Conservation (phyloP, 495 filamentous ascomycete genomes). For the Penicilliopsis zonata region DNA sequence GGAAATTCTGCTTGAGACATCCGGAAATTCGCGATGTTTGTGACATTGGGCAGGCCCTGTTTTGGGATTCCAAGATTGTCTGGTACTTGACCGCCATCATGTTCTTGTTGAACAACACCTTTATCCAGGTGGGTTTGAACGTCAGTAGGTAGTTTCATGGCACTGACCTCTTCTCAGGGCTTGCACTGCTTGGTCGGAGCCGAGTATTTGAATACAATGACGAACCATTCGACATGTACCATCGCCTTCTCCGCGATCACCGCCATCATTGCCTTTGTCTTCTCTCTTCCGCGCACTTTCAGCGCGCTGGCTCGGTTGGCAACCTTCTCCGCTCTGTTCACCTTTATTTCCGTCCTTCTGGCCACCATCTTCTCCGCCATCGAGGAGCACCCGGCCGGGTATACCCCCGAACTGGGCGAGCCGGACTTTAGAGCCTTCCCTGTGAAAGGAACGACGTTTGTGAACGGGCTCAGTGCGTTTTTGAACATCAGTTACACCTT, state of each 20-base stretch:
- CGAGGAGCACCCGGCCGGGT: conserved; percentile 54
- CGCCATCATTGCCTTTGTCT: conserved; percentile 57
- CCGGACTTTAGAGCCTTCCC: conserved; percentile 56
- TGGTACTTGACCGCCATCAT: conserved; percentile 80
- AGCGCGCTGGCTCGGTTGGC: conserved; percentile 62
- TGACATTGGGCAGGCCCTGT: conserved; percentile 81
- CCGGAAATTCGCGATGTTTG: conserved; percentile 83
- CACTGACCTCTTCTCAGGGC: conserved; percentile 25
- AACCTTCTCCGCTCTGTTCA: conserved; percentile 66
- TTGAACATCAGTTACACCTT: conserved; percentile 88
- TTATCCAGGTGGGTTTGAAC: conserved; percentile 48
- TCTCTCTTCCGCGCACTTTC: conserved; percentile 75
- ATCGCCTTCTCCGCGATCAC: conserved; percentile 61
- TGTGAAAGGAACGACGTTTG: conserved; percentile 60
- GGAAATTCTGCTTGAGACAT: conserved; percentile 77
- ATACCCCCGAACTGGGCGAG: conserved; percentile 40
- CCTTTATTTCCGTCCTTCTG: conserved; percentile 72
- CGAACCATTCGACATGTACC: conserved; percentile 50
- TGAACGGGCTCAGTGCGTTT: conserved; percentile 69
- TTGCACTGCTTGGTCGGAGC: conserved; percentile 70
- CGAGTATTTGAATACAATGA: conserved; percentile 79
- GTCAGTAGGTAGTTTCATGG: neutral
- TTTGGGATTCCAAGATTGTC: conserved; percentile 63
- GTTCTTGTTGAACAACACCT: conserved; percentile 88
- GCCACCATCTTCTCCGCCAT: conserved; percentile 68